Base-by-base conservation (phyloP, 352 stramenopile genomes). In the Phytophthora chlamydospora region DNA sequence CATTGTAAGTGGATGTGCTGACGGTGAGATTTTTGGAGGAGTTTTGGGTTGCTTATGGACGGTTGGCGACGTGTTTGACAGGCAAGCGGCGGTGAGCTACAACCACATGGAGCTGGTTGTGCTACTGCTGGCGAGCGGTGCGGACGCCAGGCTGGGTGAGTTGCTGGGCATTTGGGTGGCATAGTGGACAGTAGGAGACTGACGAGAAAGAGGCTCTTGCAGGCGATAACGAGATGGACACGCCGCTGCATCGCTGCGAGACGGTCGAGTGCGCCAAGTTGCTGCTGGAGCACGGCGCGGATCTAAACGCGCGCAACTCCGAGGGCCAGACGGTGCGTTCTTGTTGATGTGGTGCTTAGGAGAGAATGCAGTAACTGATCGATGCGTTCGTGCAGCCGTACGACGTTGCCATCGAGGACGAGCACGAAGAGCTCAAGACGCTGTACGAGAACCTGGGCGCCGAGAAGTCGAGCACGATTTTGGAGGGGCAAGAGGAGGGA, bases 41-140 rank as follows among this genome's bases (percentile, higher is more conserved):
- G 46, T 31, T 31, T 31, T 31, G 4, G 6, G 12, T 19, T 34
- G n/a, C 19, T 54, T 4, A 31, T 45, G 33, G 6, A 31, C 24
- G 24, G 10, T 39, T 36, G 29, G 10, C 34, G 7, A n/a, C 47
- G 14, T 40, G 36, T 9, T 14, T 46, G 33, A 49, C 42, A 90
- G 80, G 10, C 80, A 90, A 51, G 80, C 80, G 10, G 80, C 80
- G 0, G 80, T 88, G 70, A 88, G 80, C 70, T 90, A 90, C 63
- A 84, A 68, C 56, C 74, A 90, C 71, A 71, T 75, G 38, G 78
- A 90, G 50, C 51, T 90, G 27, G 74, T 87, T 24, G 45, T 67
- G 56, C 73, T 83, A 17, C 52, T 90, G 40, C 51, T 90, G 17
- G 60, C 70, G 14, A 77, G 66, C 16, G 80, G 80, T 1, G 80